phyloP scores from a whole-genome alignment of 2,329 filamentous ascomycete genomes.

The Mycogone perniciosa region DNA sequence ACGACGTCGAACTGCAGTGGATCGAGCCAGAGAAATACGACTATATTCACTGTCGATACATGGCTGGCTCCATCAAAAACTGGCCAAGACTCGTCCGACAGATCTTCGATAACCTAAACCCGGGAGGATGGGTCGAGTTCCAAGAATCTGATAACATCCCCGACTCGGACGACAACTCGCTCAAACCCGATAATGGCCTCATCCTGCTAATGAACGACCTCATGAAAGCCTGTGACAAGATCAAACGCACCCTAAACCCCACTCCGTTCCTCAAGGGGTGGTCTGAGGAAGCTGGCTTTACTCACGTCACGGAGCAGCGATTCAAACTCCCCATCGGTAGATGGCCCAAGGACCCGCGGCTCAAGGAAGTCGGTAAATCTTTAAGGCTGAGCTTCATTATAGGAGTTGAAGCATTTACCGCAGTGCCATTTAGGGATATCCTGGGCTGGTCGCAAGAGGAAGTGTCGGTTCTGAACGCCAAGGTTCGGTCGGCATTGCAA shows the following conservation, averaged over 20 bases:
- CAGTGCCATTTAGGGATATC: conserved; percentile 32
- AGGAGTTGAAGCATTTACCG: conserved; percentile 33
- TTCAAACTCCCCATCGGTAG: conserved; percentile 31
- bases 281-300: conserved; percentile 31
- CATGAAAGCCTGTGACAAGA: conserved; percentile 20
- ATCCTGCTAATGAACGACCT: conserved; percentile 23
- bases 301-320: conserved; percentile 23
- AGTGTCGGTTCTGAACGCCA: conserved; percentile 33
- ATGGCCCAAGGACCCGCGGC: conserved; percentile 36
- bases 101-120: conserved; percentile 31
- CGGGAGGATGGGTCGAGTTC: conserved; percentile 43
- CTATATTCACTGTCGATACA: conserved; percentile 30
- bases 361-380: conserved; percentile 34
- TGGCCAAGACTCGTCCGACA: conserved; percentile 22
- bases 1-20: conserved; percentile 55
- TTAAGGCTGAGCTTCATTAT: conserved; percentile 30
- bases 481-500: too few species aligned
- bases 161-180: conserved; percentile 33
- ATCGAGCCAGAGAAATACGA: conserved; percentile 21
- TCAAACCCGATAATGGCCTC: conserved; percentile 30
- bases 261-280: conserved; percentile 23
- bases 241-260: conserved; percentile 25
- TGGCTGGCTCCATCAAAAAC: conserved; percentile 29
- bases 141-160: conserved; percentile 34
- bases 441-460: conserved; percentile 34